A percentile compares a stretch with the other conserved stretches of the same genome.
These are phyloP conservation scores for Syncephalis fuscata DNA, from an alignment of 371 early-diverging fungal genomes.

Conservation along the genomic window DNA sequence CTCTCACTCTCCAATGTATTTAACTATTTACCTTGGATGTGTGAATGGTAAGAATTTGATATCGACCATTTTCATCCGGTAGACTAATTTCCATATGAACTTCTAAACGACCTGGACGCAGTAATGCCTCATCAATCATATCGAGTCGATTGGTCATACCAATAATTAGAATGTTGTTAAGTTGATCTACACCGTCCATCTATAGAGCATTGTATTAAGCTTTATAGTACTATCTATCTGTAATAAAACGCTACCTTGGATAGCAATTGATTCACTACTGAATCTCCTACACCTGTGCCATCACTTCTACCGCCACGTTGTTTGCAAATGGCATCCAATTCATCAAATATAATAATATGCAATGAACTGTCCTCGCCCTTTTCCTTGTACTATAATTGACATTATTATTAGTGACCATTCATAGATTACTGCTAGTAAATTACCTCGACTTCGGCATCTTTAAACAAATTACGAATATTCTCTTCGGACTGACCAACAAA, in stretches of 20 bases:
- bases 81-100: slow-evolving; percentile 93
- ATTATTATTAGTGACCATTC: slow-evolving; percentile 92
- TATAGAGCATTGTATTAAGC: too few species aligned
- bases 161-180: slow-evolving; percentile 93
- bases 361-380: slow-evolving; percentile 88
- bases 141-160: slow-evolving; percentile 99
- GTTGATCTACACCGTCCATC: slow-evolving; percentile 98
- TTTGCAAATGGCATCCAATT: slow-evolving; percentile 99
- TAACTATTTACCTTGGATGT: slow-evolving; percentile 46
- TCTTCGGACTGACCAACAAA: slow-evolving; percentile 99
- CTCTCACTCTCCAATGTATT: not conserved
- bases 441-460: slow-evolving; percentile 87
- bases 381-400: slow-evolving; percentile 59
- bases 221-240: not conserved
- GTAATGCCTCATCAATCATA: slow-evolving; percentile 94
- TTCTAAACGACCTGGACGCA: slow-evolving; percentile 94
- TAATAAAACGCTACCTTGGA: slow-evolving; percentile 26
- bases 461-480: slow-evolving; percentile 96
- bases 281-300: slow-evolving; percentile 96
- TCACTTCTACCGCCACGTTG: slow-evolving; percentile 91
- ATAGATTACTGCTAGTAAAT: slow-evolving; percentile 54
- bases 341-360: slow-evolving; percentile 99
- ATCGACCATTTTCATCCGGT: slow-evolving; percentile 83
- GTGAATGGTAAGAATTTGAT: slow-evolving; percentile 91
- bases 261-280: slow-evolving; percentile 97